Conservation (phyloP, 495 filamentous ascomycete species). For the Aspergillus funiculosus region DNA sequence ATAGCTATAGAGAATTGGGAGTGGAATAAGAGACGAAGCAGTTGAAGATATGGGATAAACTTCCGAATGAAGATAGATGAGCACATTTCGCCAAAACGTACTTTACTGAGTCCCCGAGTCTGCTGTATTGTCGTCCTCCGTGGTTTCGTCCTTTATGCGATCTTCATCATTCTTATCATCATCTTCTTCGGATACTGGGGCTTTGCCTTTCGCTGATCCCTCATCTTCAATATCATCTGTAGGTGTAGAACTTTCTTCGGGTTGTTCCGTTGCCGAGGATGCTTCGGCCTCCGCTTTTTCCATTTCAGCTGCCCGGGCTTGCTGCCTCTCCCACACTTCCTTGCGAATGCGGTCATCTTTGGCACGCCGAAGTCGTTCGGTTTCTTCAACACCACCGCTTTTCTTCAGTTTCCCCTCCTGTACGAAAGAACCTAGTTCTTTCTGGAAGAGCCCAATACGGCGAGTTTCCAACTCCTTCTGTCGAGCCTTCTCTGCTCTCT, state of each 20-base stretch:
- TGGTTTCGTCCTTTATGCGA: constrained; percentile 2
- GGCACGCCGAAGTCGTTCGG: constrained; percentile 72
- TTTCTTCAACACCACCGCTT: constrained; percentile 88
- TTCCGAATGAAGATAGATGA: background rate
- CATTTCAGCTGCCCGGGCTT: constrained; percentile 43
- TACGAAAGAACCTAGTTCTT: constrained; percentile 83
- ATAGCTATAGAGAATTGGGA: no score
- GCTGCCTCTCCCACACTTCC: constrained; percentile 75
- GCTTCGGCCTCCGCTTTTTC: constrained; percentile 26
- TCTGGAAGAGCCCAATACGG: constrained; percentile 72
- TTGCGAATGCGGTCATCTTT: constrained; percentile 84
- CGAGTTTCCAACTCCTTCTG: constrained; percentile 82
- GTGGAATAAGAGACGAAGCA: no score
- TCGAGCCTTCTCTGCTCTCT: constrained; percentile 82
- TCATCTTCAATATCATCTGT: constrained; percentile 9
- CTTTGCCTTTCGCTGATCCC: constrained; percentile 7
- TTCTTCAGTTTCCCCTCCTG: constrained; percentile 92
- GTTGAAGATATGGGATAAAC: background rate
- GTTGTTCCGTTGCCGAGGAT: constrained; percentile 26
- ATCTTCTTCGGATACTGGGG: constrained; percentile 6
- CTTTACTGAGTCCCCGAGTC: constrained; percentile 1
- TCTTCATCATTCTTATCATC: constrained; percentile 7
- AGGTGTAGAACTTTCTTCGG: constrained; percentile 18
- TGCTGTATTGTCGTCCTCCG: background rate
- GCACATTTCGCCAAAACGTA: background rate